These are phyloP conservation scores for Scheffersomyces lignicola DNA, from an alignment of 1,139 yeast species.

Conservation along the genomic window DNA sequence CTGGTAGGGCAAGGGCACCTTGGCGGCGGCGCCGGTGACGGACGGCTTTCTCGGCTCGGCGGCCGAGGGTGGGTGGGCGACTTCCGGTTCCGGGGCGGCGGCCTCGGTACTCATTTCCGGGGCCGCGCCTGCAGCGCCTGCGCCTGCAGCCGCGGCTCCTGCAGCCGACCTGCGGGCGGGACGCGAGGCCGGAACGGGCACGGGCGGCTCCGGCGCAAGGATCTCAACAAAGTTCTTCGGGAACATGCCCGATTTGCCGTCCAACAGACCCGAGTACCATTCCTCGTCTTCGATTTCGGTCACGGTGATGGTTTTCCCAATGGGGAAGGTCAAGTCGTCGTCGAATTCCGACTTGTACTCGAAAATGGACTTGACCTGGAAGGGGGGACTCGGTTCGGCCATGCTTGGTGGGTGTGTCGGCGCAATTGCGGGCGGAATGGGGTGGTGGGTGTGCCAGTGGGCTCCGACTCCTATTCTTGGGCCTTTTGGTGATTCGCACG, in stretches of 20 bases:
- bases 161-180: slow-evolving; percentile 12
- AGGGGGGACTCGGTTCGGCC: slow-evolving; percentile 41
- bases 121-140: slow-evolving; percentile 9
- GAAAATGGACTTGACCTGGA: slow-evolving; percentile 66
- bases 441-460: background rate
- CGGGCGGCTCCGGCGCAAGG: slow-evolving; percentile 14
- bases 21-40: slow-evolving; percentile 2
- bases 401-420: too few species aligned
- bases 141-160: slow-evolving; percentile 9
- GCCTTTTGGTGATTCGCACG: too few species aligned
- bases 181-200: slow-evolving; percentile 11
- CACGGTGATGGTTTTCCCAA: slow-evolving; percentile 72
- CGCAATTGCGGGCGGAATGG: background rate
- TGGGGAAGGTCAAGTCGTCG: slow-evolving; percentile 75
- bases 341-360: slow-evolving; percentile 77
- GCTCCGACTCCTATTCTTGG: too few species aligned
- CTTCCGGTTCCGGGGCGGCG: slow-evolving; percentile 8
- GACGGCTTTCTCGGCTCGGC: slow-evolving; percentile 11
- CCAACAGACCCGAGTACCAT: slow-evolving; percentile 78
- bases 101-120: slow-evolving; percentile 10
- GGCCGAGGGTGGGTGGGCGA: slow-evolving; percentile 4
- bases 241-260: slow-evolving; percentile 71
- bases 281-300: slow-evolving; percentile 75
- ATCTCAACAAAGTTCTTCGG: slow-evolving; percentile 80
- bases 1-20: slow-evolving; percentile 24